These are phyloP conservation scores for Starmera amethionina DNA, from an alignment of 805 yeast genomes.

Conservation along the genomic window DNA sequence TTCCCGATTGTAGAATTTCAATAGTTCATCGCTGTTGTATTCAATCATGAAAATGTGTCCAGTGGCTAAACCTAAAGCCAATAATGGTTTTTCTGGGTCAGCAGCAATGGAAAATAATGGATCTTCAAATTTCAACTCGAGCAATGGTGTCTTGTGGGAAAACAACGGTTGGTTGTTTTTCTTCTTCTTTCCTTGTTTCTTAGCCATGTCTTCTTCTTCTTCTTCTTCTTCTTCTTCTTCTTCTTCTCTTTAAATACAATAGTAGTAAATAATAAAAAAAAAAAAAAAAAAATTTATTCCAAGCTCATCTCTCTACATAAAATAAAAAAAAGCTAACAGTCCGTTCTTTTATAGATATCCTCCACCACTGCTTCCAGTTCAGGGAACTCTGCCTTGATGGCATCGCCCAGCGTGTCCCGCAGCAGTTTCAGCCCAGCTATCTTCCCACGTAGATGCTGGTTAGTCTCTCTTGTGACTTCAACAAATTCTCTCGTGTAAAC, in stretches of 20 bases:
- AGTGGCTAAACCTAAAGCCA: slow-evolving; percentile 69
- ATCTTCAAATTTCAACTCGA: slow-evolving; percentile 34
- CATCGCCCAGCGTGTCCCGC: slow-evolving; percentile 55
- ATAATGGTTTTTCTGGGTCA: slow-evolving; percentile 61
- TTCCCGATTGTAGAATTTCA: slow-evolving; percentile 14
- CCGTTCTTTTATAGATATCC: slow-evolving; percentile 40
- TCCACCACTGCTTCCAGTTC: slow-evolving; percentile 52
- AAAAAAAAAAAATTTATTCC: too few species aligned
- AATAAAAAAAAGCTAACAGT: neutral
- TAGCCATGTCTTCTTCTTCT: slow-evolving; percentile 1
- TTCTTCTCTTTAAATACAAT: too few species aligned
- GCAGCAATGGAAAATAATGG: slow-evolving; percentile 71
- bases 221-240: too few species aligned
- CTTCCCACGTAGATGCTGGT: slow-evolving; percentile 82
- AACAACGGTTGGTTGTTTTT: slow-evolving; percentile 10
- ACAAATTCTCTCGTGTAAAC: slow-evolving; percentile 94
- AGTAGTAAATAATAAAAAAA: too few species aligned
- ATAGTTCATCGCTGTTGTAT: slow-evolving; percentile 44
- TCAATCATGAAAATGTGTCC: slow-evolving; percentile 61
- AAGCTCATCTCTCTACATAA: too few species aligned
- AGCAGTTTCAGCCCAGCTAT: slow-evolving; percentile 58
- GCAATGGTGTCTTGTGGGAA: slow-evolving; percentile 18
- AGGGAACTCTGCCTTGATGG: slow-evolving; percentile 72
- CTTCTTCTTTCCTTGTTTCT: slow-evolving; percentile 12
- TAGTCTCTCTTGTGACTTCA: slow-evolving; percentile 83